phyloP scores from a whole-genome alignment of 371 early-diverging fungal genomes.

The Apophysomyces trapeziformis region DNA sequence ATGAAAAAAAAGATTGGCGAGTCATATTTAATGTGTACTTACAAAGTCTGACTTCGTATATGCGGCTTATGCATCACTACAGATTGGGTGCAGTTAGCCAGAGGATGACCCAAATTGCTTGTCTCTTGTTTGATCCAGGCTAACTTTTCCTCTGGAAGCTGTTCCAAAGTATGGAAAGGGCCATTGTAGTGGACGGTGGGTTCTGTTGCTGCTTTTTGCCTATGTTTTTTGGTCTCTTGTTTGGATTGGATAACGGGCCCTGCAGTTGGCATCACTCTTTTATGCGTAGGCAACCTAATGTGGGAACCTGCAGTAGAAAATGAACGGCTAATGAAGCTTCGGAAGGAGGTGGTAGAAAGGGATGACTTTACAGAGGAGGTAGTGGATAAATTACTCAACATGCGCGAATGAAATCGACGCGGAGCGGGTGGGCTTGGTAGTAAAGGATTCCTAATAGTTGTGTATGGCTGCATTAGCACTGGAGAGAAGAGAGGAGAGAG shows the following conservation, averaged over 20 bases:
- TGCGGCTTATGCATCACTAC: constrained; percentile 32
- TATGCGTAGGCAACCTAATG: constrained; percentile 16
- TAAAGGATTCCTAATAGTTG: constrained; percentile 15
- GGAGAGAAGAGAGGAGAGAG: constrained; percentile 4
- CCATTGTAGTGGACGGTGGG: constrained; percentile 43
- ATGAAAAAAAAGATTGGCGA: background rate
- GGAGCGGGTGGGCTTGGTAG: constrained; percentile 10
- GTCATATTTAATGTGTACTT: constrained; percentile 11
- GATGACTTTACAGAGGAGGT: background rate
- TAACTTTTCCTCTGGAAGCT: constrained; percentile 31
- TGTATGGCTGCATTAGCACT: constrained; percentile 1
- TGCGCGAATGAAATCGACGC: constrained; percentile 6
- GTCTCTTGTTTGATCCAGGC: constrained; percentile 41
- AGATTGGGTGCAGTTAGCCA: constrained; percentile 24
- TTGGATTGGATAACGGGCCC: background rate
- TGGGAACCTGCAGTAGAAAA: constrained; percentile 23
- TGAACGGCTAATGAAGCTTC: constrained; percentile 17
- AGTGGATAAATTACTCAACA: constrained; percentile 2
- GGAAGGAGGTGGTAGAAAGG: background rate
- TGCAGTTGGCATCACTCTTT: background rate
- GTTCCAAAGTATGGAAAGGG: constrained; percentile 30
- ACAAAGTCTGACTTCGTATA: constrained; percentile 26
- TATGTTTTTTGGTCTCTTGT: constrained; percentile 2
- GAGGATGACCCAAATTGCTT: constrained; percentile 22
- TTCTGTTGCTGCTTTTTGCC: constrained; percentile 1